These are phyloP conservation scores for Apiotrichum porosum DNA, from an alignment of 1,284 basidiomycete species.

Conservation along the genomic window DNA sequence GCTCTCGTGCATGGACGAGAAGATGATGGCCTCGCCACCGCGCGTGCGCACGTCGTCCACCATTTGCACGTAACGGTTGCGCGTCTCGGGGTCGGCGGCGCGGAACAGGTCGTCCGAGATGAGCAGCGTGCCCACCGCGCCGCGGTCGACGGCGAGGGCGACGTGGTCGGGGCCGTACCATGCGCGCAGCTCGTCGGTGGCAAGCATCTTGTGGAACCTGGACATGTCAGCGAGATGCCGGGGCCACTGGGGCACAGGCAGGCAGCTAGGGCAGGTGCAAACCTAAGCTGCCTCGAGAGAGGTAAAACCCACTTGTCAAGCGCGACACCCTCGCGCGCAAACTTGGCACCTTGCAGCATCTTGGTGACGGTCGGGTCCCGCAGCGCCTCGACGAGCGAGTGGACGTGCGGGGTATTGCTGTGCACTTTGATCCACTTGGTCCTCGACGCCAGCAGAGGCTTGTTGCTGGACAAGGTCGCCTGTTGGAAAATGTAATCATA, in stretches of 20 bases:
- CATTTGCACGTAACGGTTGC: slow-evolving; percentile 80
- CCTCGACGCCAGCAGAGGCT: slow-evolving; percentile 66
- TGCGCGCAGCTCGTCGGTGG: slow-evolving; percentile 86
- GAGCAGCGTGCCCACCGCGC: slow-evolving; percentile 87
- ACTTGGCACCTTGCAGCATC: slow-evolving; percentile 88
- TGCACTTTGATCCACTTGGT: slow-evolving; percentile 90
- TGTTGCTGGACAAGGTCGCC: slow-evolving; percentile 76
- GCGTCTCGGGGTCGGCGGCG: slow-evolving; percentile 65
- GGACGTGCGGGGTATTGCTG: slow-evolving; percentile 88
- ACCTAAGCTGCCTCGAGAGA: no score
- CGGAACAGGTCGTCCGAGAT: slow-evolving; percentile 95
- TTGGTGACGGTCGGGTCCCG: slow-evolving; percentile 78
- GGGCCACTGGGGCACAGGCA: not conserved
- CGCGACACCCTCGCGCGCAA: slow-evolving; percentile 86
- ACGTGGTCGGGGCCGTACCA: slow-evolving; percentile 99
- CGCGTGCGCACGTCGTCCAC: slow-evolving; percentile 84
- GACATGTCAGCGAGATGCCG: slow-evolving; percentile 5
- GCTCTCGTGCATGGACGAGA: slow-evolving; percentile 98
- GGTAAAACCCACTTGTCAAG: slow-evolving; percentile 66
- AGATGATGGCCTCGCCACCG: slow-evolving; percentile 90
- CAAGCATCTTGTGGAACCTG: slow-evolving; percentile 96
- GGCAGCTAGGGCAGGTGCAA: not conserved
- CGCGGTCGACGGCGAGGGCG: slow-evolving; percentile 80
- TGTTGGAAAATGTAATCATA: slow-evolving; percentile 80
- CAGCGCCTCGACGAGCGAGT: slow-evolving; percentile 89